A percentile compares a stretch with the other conserved stretches of the same genome.
These are phyloP conservation scores for Houttuynia cordata DNA, from an alignment of 164 flowering plant genomes.

Conservation along the genomic window DNA sequence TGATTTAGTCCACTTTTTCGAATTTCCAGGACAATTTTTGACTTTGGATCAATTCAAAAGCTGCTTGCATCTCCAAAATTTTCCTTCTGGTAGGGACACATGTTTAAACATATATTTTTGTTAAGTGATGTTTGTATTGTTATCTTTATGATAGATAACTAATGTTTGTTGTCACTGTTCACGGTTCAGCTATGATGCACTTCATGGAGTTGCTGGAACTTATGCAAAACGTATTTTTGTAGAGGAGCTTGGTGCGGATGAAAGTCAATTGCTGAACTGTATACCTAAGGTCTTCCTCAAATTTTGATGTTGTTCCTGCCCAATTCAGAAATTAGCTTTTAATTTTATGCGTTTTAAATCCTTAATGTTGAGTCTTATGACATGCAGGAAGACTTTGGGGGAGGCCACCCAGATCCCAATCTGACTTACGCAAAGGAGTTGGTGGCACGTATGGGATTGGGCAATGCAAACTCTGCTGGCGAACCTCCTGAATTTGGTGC, in stretches of 20 bases:
- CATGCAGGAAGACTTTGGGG: slow-evolving; percentile 94
- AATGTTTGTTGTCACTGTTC: neutral
- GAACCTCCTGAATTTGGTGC: slow-evolving; percentile 99
- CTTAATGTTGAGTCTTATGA: slow-evolving; percentile 3
- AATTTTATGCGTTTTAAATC: neutral
- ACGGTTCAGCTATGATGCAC: slow-evolving; percentile 65
- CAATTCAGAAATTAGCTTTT: neutral
- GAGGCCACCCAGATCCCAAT: slow-evolving; percentile 99
- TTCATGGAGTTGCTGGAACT: slow-evolving; percentile 96
- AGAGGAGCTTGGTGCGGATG: slow-evolving; percentile 89
- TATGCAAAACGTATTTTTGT: slow-evolving; percentile 93
- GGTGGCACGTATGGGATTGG: slow-evolving; percentile 89
- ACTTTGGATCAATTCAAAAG: slow-evolving; percentile 70
- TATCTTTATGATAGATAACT: neutral
- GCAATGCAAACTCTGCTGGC: slow-evolving; percentile 33
- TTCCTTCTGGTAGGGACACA: slow-evolving; percentile 61
- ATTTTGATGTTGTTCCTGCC: neutral
- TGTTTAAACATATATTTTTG: neutral
- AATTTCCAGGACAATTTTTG: slow-evolving; percentile 73
- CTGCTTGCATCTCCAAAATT: slow-evolving; percentile 78
- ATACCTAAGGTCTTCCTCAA: slow-evolving; percentile 56
- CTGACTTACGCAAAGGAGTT: slow-evolving; percentile 97
- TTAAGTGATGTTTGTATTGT: neutral
- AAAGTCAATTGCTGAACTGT: slow-evolving; percentile 76
- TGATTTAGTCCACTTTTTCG: neutral